These are phyloP conservation scores for Lactarius psammicola DNA, from an alignment of 768 basidiomycete species.

Conservation along the genomic window DNA sequence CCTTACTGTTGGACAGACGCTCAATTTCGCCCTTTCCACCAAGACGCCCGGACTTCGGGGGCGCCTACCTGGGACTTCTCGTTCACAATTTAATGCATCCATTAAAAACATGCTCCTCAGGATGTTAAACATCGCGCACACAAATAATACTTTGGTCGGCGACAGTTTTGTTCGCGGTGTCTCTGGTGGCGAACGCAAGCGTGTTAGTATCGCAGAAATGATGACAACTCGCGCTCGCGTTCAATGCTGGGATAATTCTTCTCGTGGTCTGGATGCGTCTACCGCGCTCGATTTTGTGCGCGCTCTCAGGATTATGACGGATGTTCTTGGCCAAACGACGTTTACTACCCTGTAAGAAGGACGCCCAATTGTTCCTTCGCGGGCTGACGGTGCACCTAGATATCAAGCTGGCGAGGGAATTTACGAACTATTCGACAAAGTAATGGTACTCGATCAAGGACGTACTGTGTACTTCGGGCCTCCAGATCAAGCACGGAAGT, in stretches of 20 bases:
- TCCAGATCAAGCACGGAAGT: constrained; percentile 66
- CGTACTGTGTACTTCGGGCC: constrained; percentile 83
- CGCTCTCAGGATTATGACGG: constrained; percentile 79
- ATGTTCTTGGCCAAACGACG: constrained; percentile 74
- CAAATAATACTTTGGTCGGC: constrained; percentile 75
- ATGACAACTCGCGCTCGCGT: constrained; percentile 81
- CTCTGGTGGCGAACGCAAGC: constrained; percentile 82
- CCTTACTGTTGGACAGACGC: constrained; percentile 74
- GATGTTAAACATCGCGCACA: constrained; percentile 86
- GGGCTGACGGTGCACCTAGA: constrained; percentile 30
- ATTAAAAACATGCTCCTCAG: constrained; percentile 64
- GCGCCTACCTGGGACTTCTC: constrained; percentile 63
- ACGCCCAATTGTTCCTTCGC: constrained; percentile 32
- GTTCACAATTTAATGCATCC: constrained; percentile 55
- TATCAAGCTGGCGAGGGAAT: constrained; percentile 76
- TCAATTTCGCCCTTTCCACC: constrained; percentile 69
- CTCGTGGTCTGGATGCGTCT: constrained; percentile 79
- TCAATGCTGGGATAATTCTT: constrained; percentile 84
- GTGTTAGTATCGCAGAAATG: constrained; percentile 84
- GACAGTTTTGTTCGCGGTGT: constrained; percentile 85
- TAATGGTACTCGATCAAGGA: constrained; percentile 79
- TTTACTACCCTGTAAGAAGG: constrained; percentile 67
- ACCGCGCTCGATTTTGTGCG: constrained; percentile 87
- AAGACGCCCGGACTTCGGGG: constrained; percentile 77
- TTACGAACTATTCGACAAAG: constrained; percentile 83